These are phyloP conservation scores for Obelidium mucronatum DNA, from an alignment of 192 early-diverging fungal genomes.

Conservation along the genomic window DNA sequence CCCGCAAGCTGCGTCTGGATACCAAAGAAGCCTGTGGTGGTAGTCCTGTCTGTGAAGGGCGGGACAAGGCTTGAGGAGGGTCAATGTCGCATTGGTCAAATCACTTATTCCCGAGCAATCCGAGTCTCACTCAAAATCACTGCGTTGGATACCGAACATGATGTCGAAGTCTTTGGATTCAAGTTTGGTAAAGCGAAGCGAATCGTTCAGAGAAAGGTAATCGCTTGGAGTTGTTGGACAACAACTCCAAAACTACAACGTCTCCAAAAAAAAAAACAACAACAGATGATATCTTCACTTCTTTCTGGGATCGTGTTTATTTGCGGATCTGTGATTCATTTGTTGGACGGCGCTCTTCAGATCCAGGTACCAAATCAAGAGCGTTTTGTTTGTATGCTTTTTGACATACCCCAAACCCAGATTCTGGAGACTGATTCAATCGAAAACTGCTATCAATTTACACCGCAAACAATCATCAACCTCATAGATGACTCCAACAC, in stretches of 20 bases:
- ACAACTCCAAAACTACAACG: too few relatives aligned
- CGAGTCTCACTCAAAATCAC: too few relatives aligned
- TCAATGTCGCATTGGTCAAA: too few relatives aligned
- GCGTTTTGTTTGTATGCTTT: not conserved
- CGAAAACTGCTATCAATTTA: not conserved
- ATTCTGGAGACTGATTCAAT: slow-evolving; percentile 2
- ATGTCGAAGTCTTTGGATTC: not conserved
- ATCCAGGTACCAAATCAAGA: not conserved
- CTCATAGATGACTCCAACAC: not conserved
- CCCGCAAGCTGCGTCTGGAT: too few relatives aligned
- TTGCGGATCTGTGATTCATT: not conserved
- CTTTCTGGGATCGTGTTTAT: not conserved
- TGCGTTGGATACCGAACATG: too few relatives aligned
- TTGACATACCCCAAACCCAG: not conserved
- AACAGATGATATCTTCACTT: slow-evolving; percentile 2
- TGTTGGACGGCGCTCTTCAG: not conserved
- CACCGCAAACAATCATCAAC: not conserved
- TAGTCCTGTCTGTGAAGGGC: too few relatives aligned
- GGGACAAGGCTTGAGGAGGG: too few relatives aligned
- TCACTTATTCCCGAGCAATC: too few relatives aligned
- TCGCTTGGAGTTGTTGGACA: too few relatives aligned
- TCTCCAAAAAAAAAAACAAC: slow-evolving; percentile 35
- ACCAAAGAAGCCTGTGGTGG: too few relatives aligned
- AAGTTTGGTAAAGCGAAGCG: not conserved
- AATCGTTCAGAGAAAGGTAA: not conserved